Percentiles rank a stretch among this genome's conserved stretches.
Evolutionary conservation across 2,329 filamentous ascomycete species (phyloP).

Genomic region (Fusarium poae): DNA sequence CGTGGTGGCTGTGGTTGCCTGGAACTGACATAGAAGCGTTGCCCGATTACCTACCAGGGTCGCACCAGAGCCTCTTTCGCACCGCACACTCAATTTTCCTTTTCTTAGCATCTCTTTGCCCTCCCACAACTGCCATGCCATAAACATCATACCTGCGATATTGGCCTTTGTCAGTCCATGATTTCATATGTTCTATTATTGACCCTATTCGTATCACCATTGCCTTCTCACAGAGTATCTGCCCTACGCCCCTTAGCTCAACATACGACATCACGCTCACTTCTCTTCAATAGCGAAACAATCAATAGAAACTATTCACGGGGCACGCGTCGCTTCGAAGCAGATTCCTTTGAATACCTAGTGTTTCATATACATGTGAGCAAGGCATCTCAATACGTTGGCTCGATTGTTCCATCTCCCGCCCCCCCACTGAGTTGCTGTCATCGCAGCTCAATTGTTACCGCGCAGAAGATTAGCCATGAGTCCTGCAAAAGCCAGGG

Average conservation of each 20-base stretch:
- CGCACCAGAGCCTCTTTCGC: background rate
- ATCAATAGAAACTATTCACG: background rate
- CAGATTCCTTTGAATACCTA: background rate
- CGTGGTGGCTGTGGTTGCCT: background rate
- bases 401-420: background rate
- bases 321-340: background rate
- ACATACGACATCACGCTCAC: background rate
- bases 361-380: background rate
- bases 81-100: background rate
- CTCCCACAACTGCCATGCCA: background rate
- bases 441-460: background rate
- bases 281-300: background rate
- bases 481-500: slow-evolving; percentile 15
- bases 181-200: background rate
- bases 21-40: background rate
- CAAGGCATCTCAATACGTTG: background rate
- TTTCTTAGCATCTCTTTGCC: background rate
- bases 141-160: background rate
- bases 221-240: background rate
- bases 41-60: background rate
- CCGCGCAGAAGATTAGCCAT: slow-evolving; percentile 25
- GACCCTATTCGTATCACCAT: background rate
- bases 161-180: background rate
- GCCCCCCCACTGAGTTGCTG: background rate
- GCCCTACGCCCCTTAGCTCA: background rate